Conservation (phyloP, 139 green algal genomes). For the Tetradesmus lagerheimii region DNA sequence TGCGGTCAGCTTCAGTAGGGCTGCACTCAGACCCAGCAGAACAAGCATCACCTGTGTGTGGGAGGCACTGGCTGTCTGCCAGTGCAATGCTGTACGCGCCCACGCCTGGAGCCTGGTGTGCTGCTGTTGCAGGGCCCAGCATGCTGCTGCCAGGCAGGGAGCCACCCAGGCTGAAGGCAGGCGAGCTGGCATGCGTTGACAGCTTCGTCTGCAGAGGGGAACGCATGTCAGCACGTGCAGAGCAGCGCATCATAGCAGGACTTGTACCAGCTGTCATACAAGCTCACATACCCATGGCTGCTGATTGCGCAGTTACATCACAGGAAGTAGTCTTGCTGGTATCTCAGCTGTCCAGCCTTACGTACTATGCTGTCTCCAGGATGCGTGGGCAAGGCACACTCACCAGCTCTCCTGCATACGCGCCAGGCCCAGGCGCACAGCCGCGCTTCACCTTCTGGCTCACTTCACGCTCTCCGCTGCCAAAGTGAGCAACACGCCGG, state of each 20-base stretch:
- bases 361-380: too few relatives aligned
- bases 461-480: neutral
- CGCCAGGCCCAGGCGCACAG: conserved; percentile 13
- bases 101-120: neutral
- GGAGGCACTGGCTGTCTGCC: conserved; percentile 7
- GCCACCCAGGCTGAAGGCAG: neutral
- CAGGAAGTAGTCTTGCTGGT: too few relatives aligned
- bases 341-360: too few relatives aligned
- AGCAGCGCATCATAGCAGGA: neutral
- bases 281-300: too few relatives aligned
- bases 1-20: too few relatives aligned
- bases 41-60: too few relatives aligned
- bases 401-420: neutral
- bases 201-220: neutral
- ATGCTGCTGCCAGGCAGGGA: neutral
- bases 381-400: neutral
- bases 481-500: neutral
- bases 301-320: too few relatives aligned
- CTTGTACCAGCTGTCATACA: neutral
- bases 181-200: conserved; percentile 2
- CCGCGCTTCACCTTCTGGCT: neutral
- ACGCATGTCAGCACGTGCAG: neutral
- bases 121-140: neutral
- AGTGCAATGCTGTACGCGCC: neutral
- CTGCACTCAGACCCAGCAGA: too few relatives aligned